A percentile compares a stretch with the other conserved stretches of the same genome.
Conservation (phyloP, 805 yeast genomes). For the Sungouiozyma ichnusensis region DNA sequence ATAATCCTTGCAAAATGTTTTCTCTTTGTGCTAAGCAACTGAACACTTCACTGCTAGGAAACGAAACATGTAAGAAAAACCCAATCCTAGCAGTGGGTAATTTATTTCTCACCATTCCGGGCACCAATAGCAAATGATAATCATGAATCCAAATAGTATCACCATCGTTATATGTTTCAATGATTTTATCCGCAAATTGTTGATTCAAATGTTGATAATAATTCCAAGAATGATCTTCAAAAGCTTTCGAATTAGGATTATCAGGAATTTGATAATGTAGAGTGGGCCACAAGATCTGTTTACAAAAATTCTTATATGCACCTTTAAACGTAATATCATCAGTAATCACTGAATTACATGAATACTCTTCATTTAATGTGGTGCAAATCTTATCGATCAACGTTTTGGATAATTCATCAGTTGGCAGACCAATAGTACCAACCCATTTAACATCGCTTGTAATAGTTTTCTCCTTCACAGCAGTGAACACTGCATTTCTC, state of each 20-base stretch:
- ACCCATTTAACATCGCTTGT: conserved; percentile 51
- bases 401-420: conserved; percentile 59
- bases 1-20: conserved; percentile 63
- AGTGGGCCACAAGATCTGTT: conserved; percentile 94
- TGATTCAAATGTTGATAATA: conserved; percentile 70
- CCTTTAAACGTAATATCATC: conserved; percentile 78
- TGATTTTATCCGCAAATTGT: conserved; percentile 65
- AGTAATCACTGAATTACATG: conserved; percentile 58
- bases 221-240: conserved; percentile 92
- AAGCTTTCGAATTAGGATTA: conserved; percentile 84
- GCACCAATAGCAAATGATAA: conserved; percentile 81
- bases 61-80: conserved; percentile 84
- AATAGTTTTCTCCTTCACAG: conserved; percentile 34
- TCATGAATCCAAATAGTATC: conserved; percentile 91
- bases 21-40: conserved; percentile 86
- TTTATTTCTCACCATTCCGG: conserved; percentile 65
- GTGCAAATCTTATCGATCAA: conserved; percentile 45
- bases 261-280: conserved; percentile 91
- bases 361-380: conserved; percentile 37
- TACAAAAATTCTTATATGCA: conserved; percentile 84
- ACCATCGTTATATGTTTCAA: conserved; percentile 55
- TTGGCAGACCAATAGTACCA: conserved; percentile 88
- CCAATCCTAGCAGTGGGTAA: conserved; percentile 84
- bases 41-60: conserved; percentile 92
- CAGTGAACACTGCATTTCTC: conserved; percentile 67